A percentile compares a stretch with the other conserved stretches of the same genome.
Conservation (phyloP, 83 land plant species). For the Isoetes engelmannii region DNA sequence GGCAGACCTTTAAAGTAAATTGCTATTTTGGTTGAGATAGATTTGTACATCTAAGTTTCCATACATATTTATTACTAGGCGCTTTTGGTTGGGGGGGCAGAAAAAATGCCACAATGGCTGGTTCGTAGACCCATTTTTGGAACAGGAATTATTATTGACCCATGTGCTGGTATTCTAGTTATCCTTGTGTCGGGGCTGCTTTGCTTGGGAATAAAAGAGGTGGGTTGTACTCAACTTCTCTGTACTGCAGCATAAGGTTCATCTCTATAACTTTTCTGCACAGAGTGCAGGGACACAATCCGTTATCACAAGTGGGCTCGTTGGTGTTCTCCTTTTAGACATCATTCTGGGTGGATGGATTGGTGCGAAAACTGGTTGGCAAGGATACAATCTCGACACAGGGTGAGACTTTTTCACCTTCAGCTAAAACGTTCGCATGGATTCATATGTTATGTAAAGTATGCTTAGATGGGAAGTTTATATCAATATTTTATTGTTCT, state of each 20-base stretch:
- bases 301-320: neutral
- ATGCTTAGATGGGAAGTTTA: neutral
- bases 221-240: neutral
- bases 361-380: conserved; percentile 6
- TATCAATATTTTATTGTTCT: neutral
- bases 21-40: neutral
- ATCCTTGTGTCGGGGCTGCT: conserved; percentile 5
- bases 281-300: conserved; percentile 11
- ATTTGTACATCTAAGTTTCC: neutral
- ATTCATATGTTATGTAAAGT: neutral
- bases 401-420: neutral
- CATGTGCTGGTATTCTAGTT: conserved; percentile 6
- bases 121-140: conserved; percentile 4
- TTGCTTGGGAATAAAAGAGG: conserved; percentile 8
- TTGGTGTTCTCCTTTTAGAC: conserved; percentile 9
- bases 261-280: neutral
- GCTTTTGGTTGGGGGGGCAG: conserved; percentile 5
- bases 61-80: neutral
- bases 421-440: neutral
- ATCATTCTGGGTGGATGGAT: conserved; percentile 7
- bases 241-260: neutral
- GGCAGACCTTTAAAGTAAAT: too few relatives aligned
- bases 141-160: conserved; percentile 1
- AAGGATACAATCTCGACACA: conserved; percentile 3
- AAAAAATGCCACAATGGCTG: conserved; percentile 5